These are phyloP conservation scores for Drosera spatulata DNA, from an alignment of 179 eudicot genomes.

Conservation along the genomic window DNA sequence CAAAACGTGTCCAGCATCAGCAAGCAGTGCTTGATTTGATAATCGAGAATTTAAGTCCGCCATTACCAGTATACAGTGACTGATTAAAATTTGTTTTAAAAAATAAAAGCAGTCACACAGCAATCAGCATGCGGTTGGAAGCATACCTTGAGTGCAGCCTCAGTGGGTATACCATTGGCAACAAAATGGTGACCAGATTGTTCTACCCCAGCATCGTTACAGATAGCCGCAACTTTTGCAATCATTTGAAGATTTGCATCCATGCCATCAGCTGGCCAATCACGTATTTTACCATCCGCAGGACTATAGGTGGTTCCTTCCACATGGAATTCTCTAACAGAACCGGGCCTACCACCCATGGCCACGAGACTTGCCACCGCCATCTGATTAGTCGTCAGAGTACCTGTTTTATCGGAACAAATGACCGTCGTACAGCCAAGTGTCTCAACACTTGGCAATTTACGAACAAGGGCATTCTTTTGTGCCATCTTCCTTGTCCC, in stretches of 20 bases:
- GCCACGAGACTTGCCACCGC: constrained; percentile 11
- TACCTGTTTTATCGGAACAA: constrained; percentile 12
- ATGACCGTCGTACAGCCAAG: constrained; percentile 14
- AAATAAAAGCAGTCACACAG: no score
- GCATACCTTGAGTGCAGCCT: constrained; percentile 14
- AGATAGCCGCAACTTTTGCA: constrained; percentile 10
- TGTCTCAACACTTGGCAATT: constrained; percentile 12
- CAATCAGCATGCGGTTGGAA: no score
- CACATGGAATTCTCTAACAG: constrained; percentile 7
- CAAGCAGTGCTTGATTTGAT: no score
- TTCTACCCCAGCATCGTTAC: constrained; percentile 11
- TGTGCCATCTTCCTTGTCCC: constrained; percentile 14
- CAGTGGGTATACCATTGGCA: constrained; percentile 12
- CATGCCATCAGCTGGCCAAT: constrained; percentile 10
- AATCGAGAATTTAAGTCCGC: no score
- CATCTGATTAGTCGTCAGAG: constrained; percentile 14
- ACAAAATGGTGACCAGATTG: constrained; percentile 9
- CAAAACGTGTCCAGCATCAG: no score
- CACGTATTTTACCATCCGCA: constrained; percentile 7
- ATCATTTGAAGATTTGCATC: constrained; percentile 8
- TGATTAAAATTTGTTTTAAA: no score
- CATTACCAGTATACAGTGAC: no score
- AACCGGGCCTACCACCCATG: background rate
- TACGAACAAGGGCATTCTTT: constrained; percentile 14
- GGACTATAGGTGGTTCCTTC: constrained; percentile 11